These are phyloP conservation scores for Trypanosoma boissoni DNA, from an alignment of 208 protist genomes.

Conservation along the genomic window DNA sequence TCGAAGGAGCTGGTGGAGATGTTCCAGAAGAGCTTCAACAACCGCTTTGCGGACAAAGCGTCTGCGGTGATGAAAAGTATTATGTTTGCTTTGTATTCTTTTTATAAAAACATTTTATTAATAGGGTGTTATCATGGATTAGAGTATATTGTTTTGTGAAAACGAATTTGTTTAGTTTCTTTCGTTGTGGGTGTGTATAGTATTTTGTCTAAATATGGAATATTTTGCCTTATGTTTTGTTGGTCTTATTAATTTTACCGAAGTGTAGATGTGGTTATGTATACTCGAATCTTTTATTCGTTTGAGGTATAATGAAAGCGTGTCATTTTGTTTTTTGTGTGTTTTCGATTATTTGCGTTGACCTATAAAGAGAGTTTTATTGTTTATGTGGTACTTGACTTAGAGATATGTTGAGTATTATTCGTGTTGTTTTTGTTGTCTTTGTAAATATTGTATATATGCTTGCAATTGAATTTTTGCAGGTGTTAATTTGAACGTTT, in stretches of 20 bases:
- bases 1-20: conserved; percentile 85
- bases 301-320: no score
- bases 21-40: conserved; percentile 93
- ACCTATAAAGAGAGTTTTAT: conserved; percentile 22
- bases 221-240: no score
- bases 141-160: no score
- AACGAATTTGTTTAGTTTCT: no score
- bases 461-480: background rate
- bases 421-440: conserved; percentile 13
- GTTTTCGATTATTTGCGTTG: conserved; percentile 20
- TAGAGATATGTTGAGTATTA: conserved; percentile 4
- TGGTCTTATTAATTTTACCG: no score
- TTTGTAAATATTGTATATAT: conserved; percentile 20
- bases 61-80: conserved; percentile 71
- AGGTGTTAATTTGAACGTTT: background rate
- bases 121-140: no score
- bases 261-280: no score
- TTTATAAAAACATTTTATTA: no score
- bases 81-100: no score
- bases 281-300: no score
- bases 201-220: no score
- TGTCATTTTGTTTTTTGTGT: conserved; percentile 13
- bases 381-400: conserved; percentile 28
- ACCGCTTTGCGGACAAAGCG: conserved; percentile 82
- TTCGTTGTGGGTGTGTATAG: no score